Conservation (phyloP, 257 asterid species). For the Ehretia macrophylla region DNA sequence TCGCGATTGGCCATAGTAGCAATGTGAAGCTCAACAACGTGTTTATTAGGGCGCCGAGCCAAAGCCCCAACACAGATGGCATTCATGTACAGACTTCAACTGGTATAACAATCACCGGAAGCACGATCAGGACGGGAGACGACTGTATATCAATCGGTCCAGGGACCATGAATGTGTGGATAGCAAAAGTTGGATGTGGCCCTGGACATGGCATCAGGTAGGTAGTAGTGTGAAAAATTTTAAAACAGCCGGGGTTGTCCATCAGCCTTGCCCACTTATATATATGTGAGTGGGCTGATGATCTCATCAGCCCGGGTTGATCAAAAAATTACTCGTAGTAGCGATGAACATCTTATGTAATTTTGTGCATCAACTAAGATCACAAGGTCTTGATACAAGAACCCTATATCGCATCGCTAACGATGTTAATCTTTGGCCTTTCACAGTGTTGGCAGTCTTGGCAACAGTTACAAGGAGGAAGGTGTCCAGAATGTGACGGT, state of each 20-base stretch:
- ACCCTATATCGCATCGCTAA: too few species aligned
- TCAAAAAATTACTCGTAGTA: too few species aligned
- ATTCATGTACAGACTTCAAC: slow-evolving; percentile 44
- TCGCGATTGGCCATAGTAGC: slow-evolving; percentile 36
- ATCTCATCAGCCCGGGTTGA: too few species aligned
- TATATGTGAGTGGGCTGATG: too few species aligned
- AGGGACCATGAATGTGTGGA: slow-evolving; percentile 56
- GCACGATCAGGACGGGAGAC: slow-evolving; percentile 57
- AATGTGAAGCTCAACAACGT: slow-evolving; percentile 39
- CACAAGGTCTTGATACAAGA: too few species aligned
- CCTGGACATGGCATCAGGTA: slow-evolving; percentile 88
- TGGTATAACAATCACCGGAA: slow-evolving; percentile 33
- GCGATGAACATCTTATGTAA: too few species aligned
- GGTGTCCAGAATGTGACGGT: slow-evolving; percentile 55
- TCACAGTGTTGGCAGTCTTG: slow-evolving; percentile 38
- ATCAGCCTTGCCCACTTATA: too few species aligned
- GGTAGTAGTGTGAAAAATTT: too few species aligned
- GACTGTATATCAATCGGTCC: slow-evolving; percentile 71
- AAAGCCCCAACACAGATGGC: slow-evolving; percentile 83
- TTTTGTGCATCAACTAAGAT: too few species aligned
- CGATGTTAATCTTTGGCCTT: too few species aligned
- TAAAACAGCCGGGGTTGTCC: too few species aligned
- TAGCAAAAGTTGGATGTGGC: slow-evolving; percentile 57
- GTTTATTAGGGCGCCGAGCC: slow-evolving; percentile 50
- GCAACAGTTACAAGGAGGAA: slow-evolving; percentile 17